These are phyloP conservation scores for Leishmania aethiopica DNA, from an alignment of 208 protist species.

Conservation along the genomic window DNA sequence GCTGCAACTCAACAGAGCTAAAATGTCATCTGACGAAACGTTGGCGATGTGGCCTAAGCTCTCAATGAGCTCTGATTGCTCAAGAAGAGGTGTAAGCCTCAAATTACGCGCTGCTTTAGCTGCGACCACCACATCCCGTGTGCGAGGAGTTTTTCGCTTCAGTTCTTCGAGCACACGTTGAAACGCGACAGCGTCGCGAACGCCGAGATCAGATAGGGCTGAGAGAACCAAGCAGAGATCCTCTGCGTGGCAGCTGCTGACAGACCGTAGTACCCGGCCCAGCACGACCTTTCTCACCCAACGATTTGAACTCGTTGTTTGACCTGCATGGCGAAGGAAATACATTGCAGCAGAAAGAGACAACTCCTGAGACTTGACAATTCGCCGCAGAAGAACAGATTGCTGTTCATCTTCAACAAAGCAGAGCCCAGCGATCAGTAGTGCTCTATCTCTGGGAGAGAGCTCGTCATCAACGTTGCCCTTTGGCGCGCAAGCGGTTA, in stretches of 20 bases:
- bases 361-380: constrained; percentile 11
- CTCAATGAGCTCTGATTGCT: constrained; percentile 6
- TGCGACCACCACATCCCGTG: constrained; percentile 12
- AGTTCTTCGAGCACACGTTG: constrained; percentile 21
- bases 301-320: constrained; percentile 1
- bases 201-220: constrained; percentile 16
- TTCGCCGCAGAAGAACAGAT: not conserved
- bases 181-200: constrained; percentile 28
- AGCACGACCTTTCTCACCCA: constrained; percentile 11
- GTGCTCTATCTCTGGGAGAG: not conserved
- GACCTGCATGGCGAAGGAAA: constrained; percentile 10
- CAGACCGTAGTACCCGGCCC: not conserved
- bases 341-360: constrained; percentile 8
- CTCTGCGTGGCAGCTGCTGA: not conserved
- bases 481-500: constrained; percentile 7
- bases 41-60: constrained; percentile 1
- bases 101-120: constrained; percentile 21
- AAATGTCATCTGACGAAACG: constrained; percentile 11
- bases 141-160: not conserved
- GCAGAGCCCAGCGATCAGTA: constrained; percentile 19
- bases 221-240: constrained; percentile 20
- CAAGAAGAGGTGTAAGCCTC: constrained; percentile 19
- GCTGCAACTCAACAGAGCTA: constrained; percentile 23
- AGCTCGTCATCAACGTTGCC: not conserved
- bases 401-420: constrained; percentile 25